Evolutionary conservation across 2,329 filamentous ascomycete species (phyloP).

Genomic region (Cryphonectria naterciae): DNA sequence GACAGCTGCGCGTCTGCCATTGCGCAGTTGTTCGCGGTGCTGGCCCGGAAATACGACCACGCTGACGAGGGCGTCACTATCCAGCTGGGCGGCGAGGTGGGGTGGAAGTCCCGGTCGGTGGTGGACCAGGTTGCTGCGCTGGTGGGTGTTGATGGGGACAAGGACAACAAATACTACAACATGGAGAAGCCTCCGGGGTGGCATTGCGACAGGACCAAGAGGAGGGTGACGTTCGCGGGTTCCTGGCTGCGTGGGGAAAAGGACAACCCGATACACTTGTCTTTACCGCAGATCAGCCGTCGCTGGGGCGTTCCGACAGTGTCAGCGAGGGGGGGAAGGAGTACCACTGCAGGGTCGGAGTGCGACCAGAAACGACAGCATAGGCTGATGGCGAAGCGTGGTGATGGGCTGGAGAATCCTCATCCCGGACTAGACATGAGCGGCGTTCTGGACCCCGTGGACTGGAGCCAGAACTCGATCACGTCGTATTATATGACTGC

Average conservation of each 20-base stretch:
- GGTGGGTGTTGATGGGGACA: neutral
- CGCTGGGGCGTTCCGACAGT: neutral
- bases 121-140: neutral
- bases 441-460: neutral
- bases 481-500: conserved; percentile 8
- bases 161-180: no score
- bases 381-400: neutral
- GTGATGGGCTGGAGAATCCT: neutral
- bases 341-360: neutral
- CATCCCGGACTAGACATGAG: neutral
- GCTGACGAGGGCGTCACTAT: neutral
- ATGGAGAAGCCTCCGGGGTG: neutral
- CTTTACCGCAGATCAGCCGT: neutral
- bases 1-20: neutral
- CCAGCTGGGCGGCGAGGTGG: conserved; percentile 2
- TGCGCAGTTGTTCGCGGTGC: neutral
- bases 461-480: conserved; percentile 4
- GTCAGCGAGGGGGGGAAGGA: neutral
- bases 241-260: neutral
- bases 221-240: neutral
- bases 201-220: neutral
- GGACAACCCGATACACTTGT: conserved; percentile 5
- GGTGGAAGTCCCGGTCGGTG: neutral
- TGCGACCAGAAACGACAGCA: neutral
- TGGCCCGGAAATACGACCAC: neutral